Evolutionary conservation across 192 early-diverging fungal species (phyloP), one percentile per base, ranked within the genome.

Genomic region (Podila epicladia): DNA sequence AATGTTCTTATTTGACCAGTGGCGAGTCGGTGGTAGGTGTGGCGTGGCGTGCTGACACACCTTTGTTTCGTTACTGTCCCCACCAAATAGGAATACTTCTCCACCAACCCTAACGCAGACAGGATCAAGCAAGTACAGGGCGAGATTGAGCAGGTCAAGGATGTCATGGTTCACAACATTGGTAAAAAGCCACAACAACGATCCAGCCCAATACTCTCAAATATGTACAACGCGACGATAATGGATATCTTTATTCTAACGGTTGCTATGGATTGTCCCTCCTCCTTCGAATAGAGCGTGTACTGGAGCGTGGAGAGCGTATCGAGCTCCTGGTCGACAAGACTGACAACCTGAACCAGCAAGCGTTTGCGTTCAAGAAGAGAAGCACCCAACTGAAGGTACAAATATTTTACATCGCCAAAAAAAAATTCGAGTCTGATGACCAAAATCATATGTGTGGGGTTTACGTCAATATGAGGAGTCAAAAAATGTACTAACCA

Each of bases 121-220:
- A 86, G 86, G 37, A 87, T 95, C 67, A 89, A 91, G 26, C 91
- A 93, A 82, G 96, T 94, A 1, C 93, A 94, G 70, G 93, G 93
- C 29, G 95, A 97, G 83, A 95, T 98, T 73, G 94, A 95, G 62
- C 95, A 96, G 84, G 95, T 97, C 66, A 93, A 93, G 82, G 95
- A 96, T 86, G 94, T 97, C 51, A 97, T 98, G 95, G 94, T 95
- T 31, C 91, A 94, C 83, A 98, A 98, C 75, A 98, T 98, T 71
- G 92, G 90, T 89, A 89, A 75, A 75, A 19, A 13, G 9, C 6
- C 5, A 55, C 0, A 55, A 9, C n/a, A 58, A 9, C 3, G 9
- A 12, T 12, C 4, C 19, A 22, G 13, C 8, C 8, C 0, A 28
- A 19, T 19, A 5, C 33, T 12, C 37, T 45, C 41, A 15, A 13